These are phyloP conservation scores for Lasiosphaeria hispida DNA, from an alignment of 495 filamentous ascomycete species.

Conservation along the genomic window DNA sequence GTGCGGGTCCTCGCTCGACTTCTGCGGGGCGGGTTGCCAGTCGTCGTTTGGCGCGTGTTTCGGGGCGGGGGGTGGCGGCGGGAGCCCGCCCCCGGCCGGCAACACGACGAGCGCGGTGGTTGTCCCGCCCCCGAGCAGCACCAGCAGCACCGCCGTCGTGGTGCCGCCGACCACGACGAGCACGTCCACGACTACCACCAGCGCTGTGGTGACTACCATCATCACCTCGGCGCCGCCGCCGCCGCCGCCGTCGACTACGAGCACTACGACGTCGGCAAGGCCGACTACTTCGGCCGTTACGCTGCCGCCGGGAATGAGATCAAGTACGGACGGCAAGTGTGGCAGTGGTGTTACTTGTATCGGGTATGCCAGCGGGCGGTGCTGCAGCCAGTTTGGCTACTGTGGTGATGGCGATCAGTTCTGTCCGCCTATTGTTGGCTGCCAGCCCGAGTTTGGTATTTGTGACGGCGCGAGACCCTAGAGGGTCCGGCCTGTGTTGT, in stretches of 20 bases:
- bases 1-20: constrained; percentile 48
- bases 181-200: constrained; percentile 8
- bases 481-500: background rate
- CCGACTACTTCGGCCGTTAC: constrained; percentile 13
- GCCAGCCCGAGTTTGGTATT: constrained; percentile 34
- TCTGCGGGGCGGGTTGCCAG: constrained; percentile 54
- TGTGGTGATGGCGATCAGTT: constrained; percentile 47
- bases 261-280: background rate
- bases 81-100: background rate
- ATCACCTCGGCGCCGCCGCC: background rate
- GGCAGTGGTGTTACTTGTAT: constrained; percentile 29
- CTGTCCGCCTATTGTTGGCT: constrained; percentile 37
- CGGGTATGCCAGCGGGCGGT: constrained; percentile 26
- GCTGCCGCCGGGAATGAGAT: constrained; percentile 22
- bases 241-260: background rate
- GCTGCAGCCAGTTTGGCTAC: constrained; percentile 40
- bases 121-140: background rate
- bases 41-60: constrained; percentile 38
- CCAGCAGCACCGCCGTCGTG: background rate
- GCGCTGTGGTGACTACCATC: constrained; percentile 2
- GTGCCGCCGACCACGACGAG: background rate
- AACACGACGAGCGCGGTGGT: constrained; percentile 8
- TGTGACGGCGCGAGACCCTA: constrained; percentile 22
- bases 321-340: constrained; percentile 30
- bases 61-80: constrained; percentile 12